Evolutionary conservation across 768 basidiomycete species (phyloP).

Genomic region (Paxillus involutus): DNA sequence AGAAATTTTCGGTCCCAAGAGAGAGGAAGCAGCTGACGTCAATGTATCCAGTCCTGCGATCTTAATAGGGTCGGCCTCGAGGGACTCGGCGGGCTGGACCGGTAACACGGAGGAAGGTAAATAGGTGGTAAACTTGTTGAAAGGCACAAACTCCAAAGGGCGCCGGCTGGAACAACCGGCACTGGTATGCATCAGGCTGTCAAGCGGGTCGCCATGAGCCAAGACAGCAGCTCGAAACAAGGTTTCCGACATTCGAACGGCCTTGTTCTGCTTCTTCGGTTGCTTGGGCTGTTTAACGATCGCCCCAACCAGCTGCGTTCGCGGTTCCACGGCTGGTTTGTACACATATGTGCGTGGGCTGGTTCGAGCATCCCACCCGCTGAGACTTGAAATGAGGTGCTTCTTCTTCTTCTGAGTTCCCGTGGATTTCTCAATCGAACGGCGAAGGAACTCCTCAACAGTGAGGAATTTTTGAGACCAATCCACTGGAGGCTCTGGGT

Average conservation of each 20-base stretch:
- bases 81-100: not conserved
- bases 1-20: not conserved
- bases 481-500: not conserved
- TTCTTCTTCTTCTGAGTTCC: not conserved
- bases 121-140: slow-evolving; percentile 18
- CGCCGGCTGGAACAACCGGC: slow-evolving; percentile 15
- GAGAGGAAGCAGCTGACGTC: not conserved
- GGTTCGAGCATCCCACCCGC: not conserved
- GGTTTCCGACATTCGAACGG: slow-evolving; percentile 8
- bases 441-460: slow-evolving; percentile 26
- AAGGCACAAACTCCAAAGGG: slow-evolving; percentile 28
- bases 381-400: not conserved
- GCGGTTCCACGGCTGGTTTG: not conserved
- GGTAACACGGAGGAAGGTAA: not conserved
- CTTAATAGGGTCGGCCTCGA: not conserved
- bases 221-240: slow-evolving; percentile 28
- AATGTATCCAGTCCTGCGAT: not conserved
- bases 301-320: not conserved
- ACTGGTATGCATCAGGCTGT: slow-evolving; percentile 10
- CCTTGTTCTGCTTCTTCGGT: not conserved
- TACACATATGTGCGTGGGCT: slow-evolving; percentile 20
- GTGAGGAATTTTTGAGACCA: slow-evolving; percentile 13
- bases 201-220: slow-evolving; percentile 23
- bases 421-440: not conserved
- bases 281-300: not conserved